phyloP scores from a whole-genome alignment of 148 eudicot species.

The Rhododendron ferrugineum region DNA sequence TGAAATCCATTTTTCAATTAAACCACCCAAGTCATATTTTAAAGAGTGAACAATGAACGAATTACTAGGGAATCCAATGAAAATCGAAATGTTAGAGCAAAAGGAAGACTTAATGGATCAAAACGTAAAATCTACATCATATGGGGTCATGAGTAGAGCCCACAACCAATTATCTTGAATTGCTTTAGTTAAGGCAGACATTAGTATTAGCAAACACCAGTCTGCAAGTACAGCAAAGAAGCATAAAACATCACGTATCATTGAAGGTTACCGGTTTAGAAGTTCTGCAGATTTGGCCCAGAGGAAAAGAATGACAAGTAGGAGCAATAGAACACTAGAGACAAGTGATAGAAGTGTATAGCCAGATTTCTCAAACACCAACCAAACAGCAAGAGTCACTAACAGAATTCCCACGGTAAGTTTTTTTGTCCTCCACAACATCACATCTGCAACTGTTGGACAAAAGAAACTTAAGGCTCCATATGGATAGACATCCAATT shows the following conservation, averaged over 20 bases:
- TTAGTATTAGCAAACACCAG: neutral
- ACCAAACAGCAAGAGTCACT: conserved; percentile 47
- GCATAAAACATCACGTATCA: neutral
- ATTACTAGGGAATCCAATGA: neutral
- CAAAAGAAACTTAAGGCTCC: neutral
- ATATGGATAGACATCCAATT: neutral
- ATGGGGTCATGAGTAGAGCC: neutral
- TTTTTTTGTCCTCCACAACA: conserved; percentile 67
- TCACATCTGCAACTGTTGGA: conserved; percentile 80
- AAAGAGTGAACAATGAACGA: neutral
- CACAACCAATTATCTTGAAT: neutral
- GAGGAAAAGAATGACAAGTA: conserved; percentile 62
- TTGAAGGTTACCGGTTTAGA: conserved; percentile 54
- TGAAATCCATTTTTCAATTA: neutral
- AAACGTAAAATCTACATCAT: neutral
- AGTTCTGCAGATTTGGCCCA: conserved; percentile 94
- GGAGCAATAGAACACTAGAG: conserved; percentile 72
- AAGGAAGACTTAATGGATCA: neutral
- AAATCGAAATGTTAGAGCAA: conserved; percentile 1
- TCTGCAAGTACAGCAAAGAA: neutral
- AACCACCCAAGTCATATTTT: neutral
- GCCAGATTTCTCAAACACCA: conserved; percentile 78
- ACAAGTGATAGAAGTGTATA: conserved; percentile 60
- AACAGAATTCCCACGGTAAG: conserved; percentile 37
- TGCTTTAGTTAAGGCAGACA: neutral